These are phyloP conservation scores for Peltaster fructicola DNA, from an alignment of 2,329 filamentous ascomycete species.

Conservation along the genomic window DNA sequence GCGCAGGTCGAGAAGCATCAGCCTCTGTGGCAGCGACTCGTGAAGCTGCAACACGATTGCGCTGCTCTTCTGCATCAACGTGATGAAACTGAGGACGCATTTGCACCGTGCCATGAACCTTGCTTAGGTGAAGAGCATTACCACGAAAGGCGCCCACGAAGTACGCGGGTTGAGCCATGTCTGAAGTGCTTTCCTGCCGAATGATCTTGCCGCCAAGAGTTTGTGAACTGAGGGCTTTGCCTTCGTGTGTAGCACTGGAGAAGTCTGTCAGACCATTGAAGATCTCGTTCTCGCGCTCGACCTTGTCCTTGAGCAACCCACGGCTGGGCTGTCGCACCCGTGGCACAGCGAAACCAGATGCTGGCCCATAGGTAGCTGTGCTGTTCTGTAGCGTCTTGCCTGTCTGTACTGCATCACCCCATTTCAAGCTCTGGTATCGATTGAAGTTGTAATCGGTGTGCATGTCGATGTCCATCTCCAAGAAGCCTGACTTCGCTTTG, in stretches of 20 bases:
- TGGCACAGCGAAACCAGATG: slow-evolving; percentile 24
- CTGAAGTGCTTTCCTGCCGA: slow-evolving; percentile 45
- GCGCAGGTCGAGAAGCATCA: slow-evolving; percentile 25
- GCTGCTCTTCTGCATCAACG: slow-evolving; percentile 66
- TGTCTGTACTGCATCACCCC: slow-evolving; percentile 57
- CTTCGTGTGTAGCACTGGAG: slow-evolving; percentile 48
- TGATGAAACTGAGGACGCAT: slow-evolving; percentile 87
- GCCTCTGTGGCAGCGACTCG: slow-evolving; percentile 25
- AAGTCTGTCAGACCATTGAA: slow-evolving; percentile 34
- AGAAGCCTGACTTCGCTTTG: slow-evolving; percentile 64
- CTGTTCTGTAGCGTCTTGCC: slow-evolving; percentile 23
- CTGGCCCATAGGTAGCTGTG: slow-evolving; percentile 28
- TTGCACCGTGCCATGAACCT: slow-evolving; percentile 66
- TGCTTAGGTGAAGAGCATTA: slow-evolving; percentile 72
- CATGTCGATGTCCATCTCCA: slow-evolving; percentile 84
- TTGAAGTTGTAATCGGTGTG: slow-evolving; percentile 62
- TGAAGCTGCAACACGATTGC: slow-evolving; percentile 35
- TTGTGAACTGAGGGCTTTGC: slow-evolving; percentile 59
- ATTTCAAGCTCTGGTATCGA: slow-evolving; percentile 61
- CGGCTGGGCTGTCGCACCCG: slow-evolving; percentile 7
- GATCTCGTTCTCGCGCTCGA: slow-evolving; percentile 24
- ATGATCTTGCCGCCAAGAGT: slow-evolving; percentile 71
- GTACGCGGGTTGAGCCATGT: slow-evolving; percentile 45
- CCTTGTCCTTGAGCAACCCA: slow-evolving; percentile 26
- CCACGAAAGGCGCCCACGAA: slow-evolving; percentile 86